A percentile compares a stretch with the other conserved stretches of the same genome.
Conservation (phyloP, 768 basidiomycete species). For the Podaxis sp. region DNA sequence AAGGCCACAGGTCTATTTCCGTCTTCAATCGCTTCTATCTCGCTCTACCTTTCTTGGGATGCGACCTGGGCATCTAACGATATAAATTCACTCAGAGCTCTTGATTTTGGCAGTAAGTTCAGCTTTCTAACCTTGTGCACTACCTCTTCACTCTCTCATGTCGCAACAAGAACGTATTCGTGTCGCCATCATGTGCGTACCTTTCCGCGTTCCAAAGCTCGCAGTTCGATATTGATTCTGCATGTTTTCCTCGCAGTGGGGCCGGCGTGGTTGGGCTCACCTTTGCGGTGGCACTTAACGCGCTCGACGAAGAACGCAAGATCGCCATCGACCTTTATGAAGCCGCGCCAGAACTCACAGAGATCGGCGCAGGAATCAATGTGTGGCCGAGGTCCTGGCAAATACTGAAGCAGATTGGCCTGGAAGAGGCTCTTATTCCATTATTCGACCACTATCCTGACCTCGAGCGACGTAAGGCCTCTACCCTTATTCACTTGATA, state of each 20-base stretch:
- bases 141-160: background rate
- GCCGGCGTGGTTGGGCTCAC: slow-evolving; percentile 41
- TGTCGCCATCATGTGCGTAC: slow-evolving; percentile 5
- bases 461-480: slow-evolving; percentile 13
- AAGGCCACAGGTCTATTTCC: background rate
- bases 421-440: slow-evolving; percentile 13
- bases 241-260: slow-evolving; percentile 24
- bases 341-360: slow-evolving; percentile 33
- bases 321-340: slow-evolving; percentile 41
- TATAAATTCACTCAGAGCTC: background rate
- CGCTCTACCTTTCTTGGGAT: background rate
- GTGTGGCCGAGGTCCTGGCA: slow-evolving; percentile 28
- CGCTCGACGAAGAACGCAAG: slow-evolving; percentile 18
- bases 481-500: background rate
- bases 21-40: background rate
- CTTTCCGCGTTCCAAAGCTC: background rate
- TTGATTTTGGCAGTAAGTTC: background rate
- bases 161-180: slow-evolving; percentile 4
- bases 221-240: background rate
- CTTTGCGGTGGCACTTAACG: slow-evolving; percentile 31
- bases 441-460: slow-evolving; percentile 16
- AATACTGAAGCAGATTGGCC: slow-evolving; percentile 14
- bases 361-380: slow-evolving; percentile 43
- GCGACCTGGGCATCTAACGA: background rate
- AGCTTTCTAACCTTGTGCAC: background rate